Percentiles rank a stretch among this genome's conserved stretches.
These are phyloP conservation scores for Xanthoconium stramineum DNA, from an alignment of 768 basidiomycete genomes.

Conservation along the genomic window DNA sequence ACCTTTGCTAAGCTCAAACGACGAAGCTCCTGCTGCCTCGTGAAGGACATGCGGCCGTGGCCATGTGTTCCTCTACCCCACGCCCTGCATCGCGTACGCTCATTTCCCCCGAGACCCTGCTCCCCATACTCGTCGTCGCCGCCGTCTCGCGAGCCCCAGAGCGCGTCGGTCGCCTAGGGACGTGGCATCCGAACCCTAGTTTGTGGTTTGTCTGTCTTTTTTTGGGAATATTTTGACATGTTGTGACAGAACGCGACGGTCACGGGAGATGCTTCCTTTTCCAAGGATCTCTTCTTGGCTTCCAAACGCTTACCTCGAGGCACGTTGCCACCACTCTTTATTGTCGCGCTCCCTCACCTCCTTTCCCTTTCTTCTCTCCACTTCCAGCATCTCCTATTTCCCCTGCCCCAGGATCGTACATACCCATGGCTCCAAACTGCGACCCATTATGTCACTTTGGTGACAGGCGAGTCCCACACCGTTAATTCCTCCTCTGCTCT, in stretches of 20 bases:
- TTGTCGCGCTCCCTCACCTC: constrained; percentile 20
- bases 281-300: constrained; percentile 20
- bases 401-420: constrained; percentile 2
- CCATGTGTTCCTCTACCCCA: constrained; percentile 15
- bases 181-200: constrained; percentile 13
- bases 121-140: neutral
- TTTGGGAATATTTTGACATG: constrained; percentile 20
- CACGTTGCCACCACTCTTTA: constrained; percentile 27
- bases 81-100: constrained; percentile 8
- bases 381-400: neutral
- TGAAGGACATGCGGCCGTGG: constrained; percentile 16
- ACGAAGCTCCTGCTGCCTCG: constrained; percentile 9
- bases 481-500: constrained; percentile 4
- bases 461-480: constrained; percentile 54
- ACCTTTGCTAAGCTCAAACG: neutral
- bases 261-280: constrained; percentile 36
- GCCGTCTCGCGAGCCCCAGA: neutral
- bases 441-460: constrained; percentile 79
- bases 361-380: neutral
- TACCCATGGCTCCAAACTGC: constrained; percentile 46
- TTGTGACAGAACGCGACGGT: constrained; percentile 34
- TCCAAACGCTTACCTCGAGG: constrained; percentile 28
- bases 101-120: neutral
- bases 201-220: constrained; percentile 14
- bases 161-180: neutral